Evolutionary conservation across 139 green algal genomes (phyloP).

Genomic region (Coelastrella sp.): DNA sequence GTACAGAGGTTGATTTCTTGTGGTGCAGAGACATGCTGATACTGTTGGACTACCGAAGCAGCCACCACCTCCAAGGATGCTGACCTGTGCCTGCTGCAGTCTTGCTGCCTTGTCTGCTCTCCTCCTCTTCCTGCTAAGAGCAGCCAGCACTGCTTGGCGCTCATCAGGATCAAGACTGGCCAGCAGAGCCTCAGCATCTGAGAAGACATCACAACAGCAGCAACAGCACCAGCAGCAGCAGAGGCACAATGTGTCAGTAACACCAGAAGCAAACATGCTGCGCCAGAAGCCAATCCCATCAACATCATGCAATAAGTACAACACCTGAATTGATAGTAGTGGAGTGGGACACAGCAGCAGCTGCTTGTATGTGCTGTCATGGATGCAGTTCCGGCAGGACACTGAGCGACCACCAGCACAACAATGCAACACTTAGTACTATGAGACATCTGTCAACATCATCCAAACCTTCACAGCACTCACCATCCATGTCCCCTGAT

Average conservation of each 20-base stretch:
- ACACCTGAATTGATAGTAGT: too few species aligned
- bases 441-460: neutral
- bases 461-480: neutral
- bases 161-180: slow-evolving; percentile 16
- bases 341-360: too few species aligned
- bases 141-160: slow-evolving; percentile 12
- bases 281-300: too few species aligned
- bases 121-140: slow-evolving; percentile 33
- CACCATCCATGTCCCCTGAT: neutral
- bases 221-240: neutral
- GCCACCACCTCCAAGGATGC: neutral
- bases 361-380: too few species aligned
- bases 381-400: too few species aligned
- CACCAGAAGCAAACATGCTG: too few species aligned
- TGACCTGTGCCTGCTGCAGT: slow-evolving; percentile 30
- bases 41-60: too few species aligned
- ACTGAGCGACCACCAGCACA: too few species aligned
- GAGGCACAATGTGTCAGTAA: neutral
- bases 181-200: slow-evolving; percentile 45
- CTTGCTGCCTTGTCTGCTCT: slow-evolving; percentile 26
- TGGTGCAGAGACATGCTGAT: too few species aligned
- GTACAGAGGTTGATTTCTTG: too few species aligned
- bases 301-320: too few species aligned
- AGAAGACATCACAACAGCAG: neutral
- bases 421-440: too few species aligned